phyloP scores from a whole-genome alignment of 1,284 basidiomycete species.

The Hypsizygus ulmarius region DNA sequence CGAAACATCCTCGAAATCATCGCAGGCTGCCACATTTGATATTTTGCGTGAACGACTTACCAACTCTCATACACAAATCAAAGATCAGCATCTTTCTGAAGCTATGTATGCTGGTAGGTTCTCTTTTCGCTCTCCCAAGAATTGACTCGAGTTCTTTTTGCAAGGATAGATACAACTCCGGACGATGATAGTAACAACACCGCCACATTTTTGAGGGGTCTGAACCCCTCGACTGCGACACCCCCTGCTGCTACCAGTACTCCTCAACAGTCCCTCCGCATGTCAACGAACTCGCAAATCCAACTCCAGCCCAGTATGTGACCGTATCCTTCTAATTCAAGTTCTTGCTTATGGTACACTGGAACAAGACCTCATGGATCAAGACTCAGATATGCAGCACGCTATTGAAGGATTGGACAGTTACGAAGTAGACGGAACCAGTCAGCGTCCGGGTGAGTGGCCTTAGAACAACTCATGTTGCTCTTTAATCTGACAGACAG shows the following conservation, averaged over 20 bases:
- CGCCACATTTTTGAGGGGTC: slow-evolving; percentile 33
- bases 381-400: slow-evolving; percentile 71
- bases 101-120: slow-evolving; percentile 33
- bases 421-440: slow-evolving; percentile 37
- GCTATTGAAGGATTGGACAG: slow-evolving; percentile 58
- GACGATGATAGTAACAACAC: slow-evolving; percentile 41
- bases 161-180: slow-evolving; percentile 22
- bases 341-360: not conserved
- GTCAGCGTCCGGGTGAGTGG: slow-evolving; percentile 20
- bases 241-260: slow-evolving; percentile 52
- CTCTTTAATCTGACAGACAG: not conserved
- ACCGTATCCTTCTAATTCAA: not conserved
- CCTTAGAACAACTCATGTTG: not conserved
- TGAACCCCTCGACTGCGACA: slow-evolving; percentile 38
- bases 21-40: slow-evolving; percentile 47
- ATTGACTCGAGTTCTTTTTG: not conserved
- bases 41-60: slow-evolving; percentile 46
- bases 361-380: slow-evolving; percentile 59
- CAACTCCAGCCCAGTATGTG: slow-evolving; percentile 58
- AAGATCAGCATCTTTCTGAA: slow-evolving; percentile 31
- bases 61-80: slow-evolving; percentile 36
- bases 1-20: slow-evolving; percentile 38
- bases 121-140: slow-evolving; percentile 10
- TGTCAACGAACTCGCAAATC: slow-evolving; percentile 48
- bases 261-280: slow-evolving; percentile 54